phyloP scores from a whole-genome alignment of 495 filamentous ascomycete genomes.

The Endocarpon pusillum region DNA sequence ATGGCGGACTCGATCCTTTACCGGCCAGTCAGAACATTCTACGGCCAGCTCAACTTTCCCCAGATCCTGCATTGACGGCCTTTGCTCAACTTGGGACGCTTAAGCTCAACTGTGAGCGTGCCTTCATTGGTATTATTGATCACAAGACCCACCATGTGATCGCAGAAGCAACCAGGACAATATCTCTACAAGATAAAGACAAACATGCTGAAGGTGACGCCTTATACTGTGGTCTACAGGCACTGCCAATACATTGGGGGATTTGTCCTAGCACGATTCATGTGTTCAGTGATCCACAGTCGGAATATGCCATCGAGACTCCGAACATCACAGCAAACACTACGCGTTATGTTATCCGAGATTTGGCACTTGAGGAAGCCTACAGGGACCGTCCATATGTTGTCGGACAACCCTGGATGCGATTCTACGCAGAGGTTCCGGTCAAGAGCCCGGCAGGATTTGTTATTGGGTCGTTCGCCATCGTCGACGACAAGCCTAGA shows the following conservation, averaged over 20 bases:
- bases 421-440: constrained; percentile 49
- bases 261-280: constrained; percentile 32
- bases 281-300: constrained; percentile 11
- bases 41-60: too few species aligned
- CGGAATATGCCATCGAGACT: constrained; percentile 19
- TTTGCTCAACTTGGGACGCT: constrained; percentile 44
- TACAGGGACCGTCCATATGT: constrained; percentile 30
- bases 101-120: constrained; percentile 33
- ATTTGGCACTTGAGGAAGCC: constrained; percentile 30
- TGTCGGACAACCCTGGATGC: constrained; percentile 22
- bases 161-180: constrained; percentile 40
- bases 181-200: constrained; percentile 26
- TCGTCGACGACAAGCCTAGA: constrained; percentile 39
- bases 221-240: constrained; percentile 22
- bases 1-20: too few species aligned
- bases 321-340: constrained; percentile 14
- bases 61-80: constrained; percentile 47
- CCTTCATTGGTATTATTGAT: constrained; percentile 44
- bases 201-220: constrained; percentile 20
- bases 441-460: constrained; percentile 39
- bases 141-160: constrained; percentile 40
- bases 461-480: constrained; percentile 43
- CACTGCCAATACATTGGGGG: constrained; percentile 24
- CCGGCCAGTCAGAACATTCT: too few species aligned
- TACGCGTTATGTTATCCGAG: constrained; percentile 17